A percentile compares a stretch with the other conserved stretches of the same genome.
Conservation (phyloP, 352 stramenopile species). For the Globisporangium nunn region DNA sequence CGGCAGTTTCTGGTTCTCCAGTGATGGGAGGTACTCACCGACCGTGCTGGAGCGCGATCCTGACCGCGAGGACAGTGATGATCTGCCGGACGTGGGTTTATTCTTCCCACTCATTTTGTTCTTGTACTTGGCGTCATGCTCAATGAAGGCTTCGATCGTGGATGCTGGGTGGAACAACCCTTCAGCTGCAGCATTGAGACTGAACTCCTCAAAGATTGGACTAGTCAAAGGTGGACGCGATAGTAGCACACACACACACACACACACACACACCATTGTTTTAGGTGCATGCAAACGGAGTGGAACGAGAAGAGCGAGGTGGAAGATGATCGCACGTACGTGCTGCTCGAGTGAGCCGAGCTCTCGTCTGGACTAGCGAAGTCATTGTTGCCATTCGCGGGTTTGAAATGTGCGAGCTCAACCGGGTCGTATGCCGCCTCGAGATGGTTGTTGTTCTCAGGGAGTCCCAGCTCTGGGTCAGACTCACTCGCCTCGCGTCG, state of each 20-base stretch:
- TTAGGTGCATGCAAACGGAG: constrained; percentile 1
- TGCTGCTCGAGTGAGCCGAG: constrained; percentile 11
- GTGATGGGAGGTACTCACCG: constrained; percentile 29
- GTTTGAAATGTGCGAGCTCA: background rate
- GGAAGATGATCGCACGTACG: constrained; percentile 7
- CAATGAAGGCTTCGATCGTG: constrained; percentile 65
- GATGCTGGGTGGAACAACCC: constrained; percentile 75
- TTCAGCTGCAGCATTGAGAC: constrained; percentile 53
- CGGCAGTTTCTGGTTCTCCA: constrained; percentile 27
- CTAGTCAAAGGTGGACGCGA: constrained; percentile 11
- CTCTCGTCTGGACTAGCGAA: constrained; percentile 7
- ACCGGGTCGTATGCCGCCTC: constrained; percentile 9
- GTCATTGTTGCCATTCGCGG: constrained; percentile 3
- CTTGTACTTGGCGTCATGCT: constrained; percentile 68
- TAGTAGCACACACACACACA: background rate
- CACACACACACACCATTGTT: background rate
- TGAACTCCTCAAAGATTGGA: constrained; percentile 51
- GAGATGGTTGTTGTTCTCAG: constrained; percentile 21
- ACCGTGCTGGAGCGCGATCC: constrained; percentile 11
- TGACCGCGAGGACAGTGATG: constrained; percentile 13
- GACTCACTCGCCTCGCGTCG: constrained; percentile 13
- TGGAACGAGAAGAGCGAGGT: background rate
- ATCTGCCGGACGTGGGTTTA: constrained; percentile 11
- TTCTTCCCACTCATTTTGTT: constrained; percentile 2
- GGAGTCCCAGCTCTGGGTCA: background rate